Percentiles rank a stretch among this genome's conserved stretches.
These are phyloP conservation scores for Sporothrix brunneoviolacea DNA, from an alignment of 2,329 filamentous ascomycete genomes.

Conservation along the genomic window DNA sequence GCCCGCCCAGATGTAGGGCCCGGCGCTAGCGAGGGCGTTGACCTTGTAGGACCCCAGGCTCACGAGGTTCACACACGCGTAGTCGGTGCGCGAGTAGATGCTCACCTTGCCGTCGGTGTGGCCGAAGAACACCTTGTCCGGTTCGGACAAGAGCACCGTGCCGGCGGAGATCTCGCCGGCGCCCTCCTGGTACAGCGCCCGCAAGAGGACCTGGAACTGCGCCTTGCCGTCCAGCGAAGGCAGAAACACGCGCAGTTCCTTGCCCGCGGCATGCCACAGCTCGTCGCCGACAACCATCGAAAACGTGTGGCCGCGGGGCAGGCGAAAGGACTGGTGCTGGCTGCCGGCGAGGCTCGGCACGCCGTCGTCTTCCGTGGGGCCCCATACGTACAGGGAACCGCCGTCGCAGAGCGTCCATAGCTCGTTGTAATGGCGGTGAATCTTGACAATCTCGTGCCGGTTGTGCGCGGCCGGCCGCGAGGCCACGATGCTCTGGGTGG, in stretches of 20 bases:
- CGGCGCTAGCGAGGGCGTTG: slow-evolving; percentile 74
- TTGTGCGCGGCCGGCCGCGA: slow-evolving; percentile 68
- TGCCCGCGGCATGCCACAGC: slow-evolving; percentile 83
- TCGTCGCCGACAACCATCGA: slow-evolving; percentile 80
- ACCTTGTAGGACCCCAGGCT: slow-evolving; percentile 94
- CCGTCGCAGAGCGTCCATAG: slow-evolving; percentile 93
- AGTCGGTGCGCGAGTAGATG: slow-evolving; percentile 77
- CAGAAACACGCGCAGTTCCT: slow-evolving; percentile 77
- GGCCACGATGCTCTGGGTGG: slow-evolving; percentile 61
- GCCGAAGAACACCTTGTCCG: slow-evolving; percentile 79
- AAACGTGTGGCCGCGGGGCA: slow-evolving; percentile 77
- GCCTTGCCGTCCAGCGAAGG: slow-evolving; percentile 61
- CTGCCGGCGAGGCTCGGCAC: slow-evolving; percentile 66
- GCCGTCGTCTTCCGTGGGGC: slow-evolving; percentile 38
- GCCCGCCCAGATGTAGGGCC: slow-evolving; percentile 80
- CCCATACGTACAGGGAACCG: slow-evolving; percentile 83
- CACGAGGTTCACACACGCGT: slow-evolving; percentile 69
- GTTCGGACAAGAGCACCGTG: slow-evolving; percentile 64
- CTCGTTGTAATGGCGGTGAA: slow-evolving; percentile 79
- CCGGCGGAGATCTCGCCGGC: slow-evolving; percentile 86
- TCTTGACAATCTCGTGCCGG: slow-evolving; percentile 72
- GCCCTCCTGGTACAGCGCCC: slow-evolving; percentile 62
- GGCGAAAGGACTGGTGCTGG: slow-evolving; percentile 65
- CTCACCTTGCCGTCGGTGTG: slow-evolving; percentile 92
- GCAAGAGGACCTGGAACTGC: slow-evolving; percentile 68